phyloP scores from a whole-genome alignment of 2,329 filamentous ascomycete genomes.

The Cercospora zeina region DNA sequence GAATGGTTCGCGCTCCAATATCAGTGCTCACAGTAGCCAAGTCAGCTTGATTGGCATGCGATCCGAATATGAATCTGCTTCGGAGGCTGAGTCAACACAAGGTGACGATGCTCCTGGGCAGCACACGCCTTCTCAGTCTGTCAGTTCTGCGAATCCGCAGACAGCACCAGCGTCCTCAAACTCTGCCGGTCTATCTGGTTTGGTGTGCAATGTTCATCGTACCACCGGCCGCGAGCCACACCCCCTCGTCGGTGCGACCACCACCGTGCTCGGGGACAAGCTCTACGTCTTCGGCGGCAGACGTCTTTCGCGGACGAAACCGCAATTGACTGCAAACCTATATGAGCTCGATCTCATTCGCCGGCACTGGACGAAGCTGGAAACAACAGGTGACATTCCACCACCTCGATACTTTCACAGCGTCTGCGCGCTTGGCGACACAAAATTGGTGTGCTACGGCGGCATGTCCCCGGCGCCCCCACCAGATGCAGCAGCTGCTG shows the following conservation, averaged over 20 bases:
- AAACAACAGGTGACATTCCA: constrained; percentile 79
- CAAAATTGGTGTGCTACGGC: constrained; percentile 95
- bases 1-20: constrained; percentile 41
- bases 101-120: constrained; percentile 34
- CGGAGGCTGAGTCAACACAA: constrained; percentile 39
- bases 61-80: constrained; percentile 46
- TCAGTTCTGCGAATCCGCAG: constrained; percentile 21
- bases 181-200: constrained; percentile 63
- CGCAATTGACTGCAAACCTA: constrained; percentile 82
- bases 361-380: constrained; percentile 89
- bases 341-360: constrained; percentile 91
- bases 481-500: constrained; percentile 70
- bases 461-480: constrained; percentile 78
- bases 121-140: constrained; percentile 36
- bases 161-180: constrained; percentile 41
- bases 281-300: constrained; percentile 95
- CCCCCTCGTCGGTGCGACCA: constrained; percentile 89
- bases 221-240: constrained; percentile 91
- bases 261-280: constrained; percentile 91
- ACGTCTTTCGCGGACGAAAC: constrained; percentile 78
- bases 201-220: constrained; percentile 70
- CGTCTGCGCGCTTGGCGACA: constrained; percentile 88
- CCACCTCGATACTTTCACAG: constrained; percentile 96
- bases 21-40: constrained; percentile 50
- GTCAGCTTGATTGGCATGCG: constrained; percentile 48